Evolutionary conservation across 805 yeast genomes (phyloP).

Genomic region (Danielozyma ontarioensis): DNA sequence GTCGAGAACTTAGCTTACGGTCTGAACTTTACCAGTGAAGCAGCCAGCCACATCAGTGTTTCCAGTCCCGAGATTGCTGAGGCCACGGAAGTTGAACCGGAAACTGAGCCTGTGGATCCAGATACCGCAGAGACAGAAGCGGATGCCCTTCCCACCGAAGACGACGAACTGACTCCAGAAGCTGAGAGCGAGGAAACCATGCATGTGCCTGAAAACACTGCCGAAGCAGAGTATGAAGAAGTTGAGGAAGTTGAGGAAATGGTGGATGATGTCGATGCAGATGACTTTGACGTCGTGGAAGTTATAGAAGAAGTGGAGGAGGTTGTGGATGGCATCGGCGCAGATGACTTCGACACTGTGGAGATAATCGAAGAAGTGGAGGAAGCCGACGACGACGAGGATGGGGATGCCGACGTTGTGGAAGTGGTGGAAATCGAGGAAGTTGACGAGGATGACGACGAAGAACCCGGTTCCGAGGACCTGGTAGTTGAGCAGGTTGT

Average conservation of each 20-base stretch:
- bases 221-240: not conserved
- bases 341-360: not conserved
- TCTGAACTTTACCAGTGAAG: no score
- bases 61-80: no score
- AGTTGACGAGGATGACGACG: not conserved
- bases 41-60: no score
- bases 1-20: no score
- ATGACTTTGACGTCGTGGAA: slow-evolving; percentile 1
- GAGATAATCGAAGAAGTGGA: slow-evolving; percentile 2
- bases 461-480: not conserved
- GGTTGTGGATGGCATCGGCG: not conserved
- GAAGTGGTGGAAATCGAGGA: not conserved
- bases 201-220: no score
- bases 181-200: not conserved
- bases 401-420: slow-evolving; percentile 3
- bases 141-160: not conserved
- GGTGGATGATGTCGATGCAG: slow-evolving; percentile 3
- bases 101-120: not conserved
- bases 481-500: not conserved
- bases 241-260: slow-evolving; percentile 4
- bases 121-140: not conserved
- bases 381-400: slow-evolving; percentile 1
- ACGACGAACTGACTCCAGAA: not conserved
- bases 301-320: slow-evolving; percentile 1
- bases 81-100: no score